Evolutionary conservation across 257 asterid species (phyloP).

Genomic region (Solanum commersonii): DNA sequence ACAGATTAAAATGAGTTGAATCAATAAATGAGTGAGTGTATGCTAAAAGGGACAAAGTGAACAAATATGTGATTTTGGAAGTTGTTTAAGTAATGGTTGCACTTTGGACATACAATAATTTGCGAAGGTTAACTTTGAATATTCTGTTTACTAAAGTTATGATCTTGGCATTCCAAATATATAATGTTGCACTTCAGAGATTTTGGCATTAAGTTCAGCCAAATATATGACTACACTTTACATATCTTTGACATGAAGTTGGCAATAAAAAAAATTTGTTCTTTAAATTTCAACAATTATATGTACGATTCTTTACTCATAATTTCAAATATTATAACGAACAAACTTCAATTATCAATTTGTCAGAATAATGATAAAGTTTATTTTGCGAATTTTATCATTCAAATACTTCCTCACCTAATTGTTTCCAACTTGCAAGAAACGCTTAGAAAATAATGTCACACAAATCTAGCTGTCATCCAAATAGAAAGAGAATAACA

Average conservation of each 20-base stretch:
- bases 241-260: background rate
- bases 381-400: background rate
- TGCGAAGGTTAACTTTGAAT: background rate
- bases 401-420: background rate
- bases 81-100: background rate
- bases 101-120: background rate
- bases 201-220: background rate
- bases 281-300: background rate
- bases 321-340: background rate
- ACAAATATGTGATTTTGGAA: background rate
- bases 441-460: background rate
- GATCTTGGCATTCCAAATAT: background rate
- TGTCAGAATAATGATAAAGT: background rate
- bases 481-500: background rate
- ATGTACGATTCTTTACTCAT: background rate
- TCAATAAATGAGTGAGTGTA: background rate
- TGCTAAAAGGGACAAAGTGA: background rate
- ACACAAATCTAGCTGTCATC: background rate
- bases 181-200: background rate
- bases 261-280: too few species aligned
- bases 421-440: background rate
- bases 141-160: background rate
- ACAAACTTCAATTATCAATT: background rate
- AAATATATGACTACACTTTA: background rate
- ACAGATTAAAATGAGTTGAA: background rate